phyloP scores from a whole-genome alignment of 768 basidiomycete genomes.

The Mycena kentingensis region DNA sequence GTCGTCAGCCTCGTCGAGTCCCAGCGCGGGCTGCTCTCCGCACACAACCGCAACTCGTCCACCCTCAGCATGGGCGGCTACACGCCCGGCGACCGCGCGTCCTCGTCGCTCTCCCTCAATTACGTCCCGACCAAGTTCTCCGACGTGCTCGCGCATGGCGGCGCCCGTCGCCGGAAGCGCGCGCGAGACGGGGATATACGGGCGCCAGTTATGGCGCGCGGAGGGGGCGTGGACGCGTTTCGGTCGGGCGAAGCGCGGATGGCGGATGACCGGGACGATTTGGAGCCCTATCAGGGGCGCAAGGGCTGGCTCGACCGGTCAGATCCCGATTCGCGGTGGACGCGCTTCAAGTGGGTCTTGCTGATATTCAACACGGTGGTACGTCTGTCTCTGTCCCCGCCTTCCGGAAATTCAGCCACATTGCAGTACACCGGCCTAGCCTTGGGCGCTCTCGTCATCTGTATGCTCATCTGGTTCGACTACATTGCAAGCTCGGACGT shows the following conservation, averaged over 20 bases:
- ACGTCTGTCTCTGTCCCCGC: too few relatives aligned
- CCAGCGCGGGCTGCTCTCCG: background rate
- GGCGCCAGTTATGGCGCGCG: too few relatives aligned
- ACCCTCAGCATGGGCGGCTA: background rate
- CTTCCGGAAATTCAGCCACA: too few relatives aligned
- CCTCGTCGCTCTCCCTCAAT: conserved; percentile 12
- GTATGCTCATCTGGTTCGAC: conserved; percentile 77
- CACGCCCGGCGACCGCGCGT: background rate
- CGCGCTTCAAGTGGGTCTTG: conserved; percentile 80
- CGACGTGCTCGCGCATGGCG: background rate
- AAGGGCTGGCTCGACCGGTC: conserved; percentile 39
- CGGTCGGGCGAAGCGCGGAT: conserved; percentile 54
- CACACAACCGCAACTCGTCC: background rate
- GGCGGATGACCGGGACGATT: conserved; percentile 50
- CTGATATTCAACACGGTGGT: conserved; percentile 64
- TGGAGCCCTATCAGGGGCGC: conserved; percentile 55
- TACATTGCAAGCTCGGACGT: conserved; percentile 70
- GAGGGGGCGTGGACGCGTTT: conserved; percentile 73
- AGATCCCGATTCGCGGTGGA: conserved; percentile 57
- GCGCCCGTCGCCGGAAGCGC: too few relatives aligned
- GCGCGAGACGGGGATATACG: too few relatives aligned
- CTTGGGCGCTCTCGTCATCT: conserved; percentile 60
- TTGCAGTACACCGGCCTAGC: conserved; percentile 65
- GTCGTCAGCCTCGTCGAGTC: background rate
- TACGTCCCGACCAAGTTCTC: conserved; percentile 16